Conservation (phyloP, 2,329 filamentous ascomycete genomes). For the Ophiostoma perfectum region DNA sequence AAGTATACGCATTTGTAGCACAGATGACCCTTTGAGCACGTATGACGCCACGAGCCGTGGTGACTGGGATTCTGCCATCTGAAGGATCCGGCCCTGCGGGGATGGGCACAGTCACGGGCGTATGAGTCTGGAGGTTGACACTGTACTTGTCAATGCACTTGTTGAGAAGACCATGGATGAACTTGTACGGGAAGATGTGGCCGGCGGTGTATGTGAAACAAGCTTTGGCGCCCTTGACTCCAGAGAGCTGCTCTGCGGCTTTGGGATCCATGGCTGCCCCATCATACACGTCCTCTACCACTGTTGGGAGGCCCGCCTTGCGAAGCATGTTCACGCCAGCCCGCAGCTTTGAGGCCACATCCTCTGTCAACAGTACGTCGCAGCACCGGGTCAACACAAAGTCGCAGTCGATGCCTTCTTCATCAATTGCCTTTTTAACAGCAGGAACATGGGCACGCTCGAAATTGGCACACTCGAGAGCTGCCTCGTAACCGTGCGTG, state of each 20-base stretch:
- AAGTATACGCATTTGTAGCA: neutral
- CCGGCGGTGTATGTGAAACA: constrained; percentile 9
- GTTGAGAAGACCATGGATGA: constrained; percentile 2
- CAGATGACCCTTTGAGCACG: neutral
- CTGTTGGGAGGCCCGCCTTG: neutral
- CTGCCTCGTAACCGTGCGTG: neutral
- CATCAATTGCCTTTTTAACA: neutral
- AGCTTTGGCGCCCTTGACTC: neutral
- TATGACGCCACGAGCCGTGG: neutral
- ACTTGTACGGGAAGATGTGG: constrained; percentile 3
- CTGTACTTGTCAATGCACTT: constrained; percentile 1
- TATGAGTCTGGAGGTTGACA: neutral
- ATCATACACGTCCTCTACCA: neutral
- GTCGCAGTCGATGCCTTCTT: neutral
- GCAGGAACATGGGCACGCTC: constrained; percentile 1
- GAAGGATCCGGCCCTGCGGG: neutral
- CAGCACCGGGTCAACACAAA: neutral
- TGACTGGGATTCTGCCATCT: neutral
- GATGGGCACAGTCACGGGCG: neutral
- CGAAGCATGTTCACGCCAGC: neutral
- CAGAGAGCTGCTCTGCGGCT: neutral
- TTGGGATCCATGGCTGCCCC: neutral
- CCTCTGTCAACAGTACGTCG: neutral
- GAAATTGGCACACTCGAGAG: constrained; percentile 6
- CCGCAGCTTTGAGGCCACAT: neutral